These are phyloP conservation scores for rapeseed (Brassica napus) DNA, from an alignment of 345 rosid genomes.

Conservation along the genomic window Da-Ae NC_063436.1:14201001-14201500, in stretches of 20 bases:
- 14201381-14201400: conserved; percentile 98
- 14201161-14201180: conserved; percentile 95
- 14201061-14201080: conserved; percentile 89
- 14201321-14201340: conserved; percentile 97
- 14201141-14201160: conserved; percentile 91
- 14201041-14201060: conserved; percentile 95
- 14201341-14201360: conserved; percentile 95
- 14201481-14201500: conserved; percentile 81
- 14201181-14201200: conserved; percentile 97
- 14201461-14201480: conserved; percentile 93
- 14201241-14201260: conserved; percentile 95
- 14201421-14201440: conserved; percentile 88
- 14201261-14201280: conserved; percentile 95
- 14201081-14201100: conserved; percentile 98
- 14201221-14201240: conserved; percentile 69
- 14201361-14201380: conserved; percentile 95
- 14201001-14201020: conserved; percentile 98
- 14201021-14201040: conserved; percentile 92
- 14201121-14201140: conserved; percentile 93
- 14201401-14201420: conserved; percentile 99
- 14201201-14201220: conserved; percentile 86
- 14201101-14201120: conserved; percentile 95
- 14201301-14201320: conserved; percentile 95
- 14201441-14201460: conserved; percentile 91
- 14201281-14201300: conserved; percentile 99